Evolutionary conservation across 2,329 filamentous ascomycete genomes (phyloP).

Genomic region (Neurospora sp.): DNA sequence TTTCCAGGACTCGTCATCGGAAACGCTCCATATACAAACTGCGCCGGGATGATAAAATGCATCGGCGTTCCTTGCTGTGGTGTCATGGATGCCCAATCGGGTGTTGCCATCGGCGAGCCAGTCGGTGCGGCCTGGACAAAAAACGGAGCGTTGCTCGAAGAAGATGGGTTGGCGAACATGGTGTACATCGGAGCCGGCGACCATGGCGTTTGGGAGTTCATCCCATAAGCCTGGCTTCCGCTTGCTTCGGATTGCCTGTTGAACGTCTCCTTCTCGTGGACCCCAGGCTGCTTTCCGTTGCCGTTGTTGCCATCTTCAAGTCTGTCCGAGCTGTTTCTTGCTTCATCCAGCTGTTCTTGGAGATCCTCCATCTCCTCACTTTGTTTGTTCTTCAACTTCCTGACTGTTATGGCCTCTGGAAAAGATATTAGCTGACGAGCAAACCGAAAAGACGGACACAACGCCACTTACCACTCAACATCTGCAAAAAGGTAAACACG

Average conservation of each 20-base stretch:
- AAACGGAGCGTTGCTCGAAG: background rate
- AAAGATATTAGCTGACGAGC: background rate
- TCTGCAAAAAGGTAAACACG: conserved; percentile 23
- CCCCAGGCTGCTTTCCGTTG: background rate
- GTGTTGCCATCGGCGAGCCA: background rate
- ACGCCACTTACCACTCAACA: conserved; percentile 22
- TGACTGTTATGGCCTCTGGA: background rate
- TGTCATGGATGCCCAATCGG: background rate
- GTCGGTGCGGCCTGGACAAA: background rate
- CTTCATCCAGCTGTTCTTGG: background rate
- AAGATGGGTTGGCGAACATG: background rate
- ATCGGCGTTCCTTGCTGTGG: background rate
- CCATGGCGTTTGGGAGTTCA: background rate
- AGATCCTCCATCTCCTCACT: background rate
- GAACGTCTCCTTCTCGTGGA: background rate
- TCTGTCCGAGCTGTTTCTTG: background rate
- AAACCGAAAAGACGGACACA: background rate
- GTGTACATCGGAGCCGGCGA: background rate
- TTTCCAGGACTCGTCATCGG: background rate
- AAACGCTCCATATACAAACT: background rate
- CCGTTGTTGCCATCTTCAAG: background rate
- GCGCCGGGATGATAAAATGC: background rate
- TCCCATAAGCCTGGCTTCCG: background rate
- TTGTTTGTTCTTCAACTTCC: background rate
- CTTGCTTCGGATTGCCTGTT: background rate